phyloP scores from a whole-genome alignment of 2,329 filamentous ascomycete species.

The Fusarium odoratissimum region DNA sequence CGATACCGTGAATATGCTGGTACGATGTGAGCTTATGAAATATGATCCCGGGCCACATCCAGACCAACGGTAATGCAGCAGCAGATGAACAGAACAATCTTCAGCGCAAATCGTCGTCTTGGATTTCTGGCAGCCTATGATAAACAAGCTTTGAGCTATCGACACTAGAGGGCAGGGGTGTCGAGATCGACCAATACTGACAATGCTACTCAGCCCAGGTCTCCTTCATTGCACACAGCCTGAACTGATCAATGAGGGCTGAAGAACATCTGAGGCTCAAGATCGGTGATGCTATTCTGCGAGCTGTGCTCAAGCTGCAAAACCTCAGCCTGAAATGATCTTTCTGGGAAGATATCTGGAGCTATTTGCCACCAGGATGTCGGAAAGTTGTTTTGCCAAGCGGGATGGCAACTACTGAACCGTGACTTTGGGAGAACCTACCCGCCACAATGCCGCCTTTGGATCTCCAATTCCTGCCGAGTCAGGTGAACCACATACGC shows the following conservation, averaged over 20 bases:
- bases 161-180: background rate
- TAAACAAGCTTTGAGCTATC: slow-evolving; percentile 18
- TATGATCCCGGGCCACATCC: background rate
- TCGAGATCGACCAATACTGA: slow-evolving; percentile 1
- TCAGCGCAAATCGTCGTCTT: background rate
- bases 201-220: background rate
- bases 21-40: background rate
- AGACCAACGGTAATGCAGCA: slow-evolving; percentile 5
- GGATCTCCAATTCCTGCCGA: background rate
- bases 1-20: background rate
- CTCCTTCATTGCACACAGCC: background rate
- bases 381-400: background rate
- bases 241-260: background rate
- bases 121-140: background rate
- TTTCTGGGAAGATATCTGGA: background rate
- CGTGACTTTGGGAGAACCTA: background rate
- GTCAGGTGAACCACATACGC: background rate
- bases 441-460: background rate
- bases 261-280: background rate
- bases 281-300: background rate
- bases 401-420: background rate
- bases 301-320: background rate
- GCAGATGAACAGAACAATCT: background rate
- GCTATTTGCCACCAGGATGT: background rate
- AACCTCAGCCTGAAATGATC: background rate